These are phyloP conservation scores for Ceratobasidium sp. DNA, from an alignment of 1,284 basidiomycete genomes.

Conservation along the genomic window DNA sequence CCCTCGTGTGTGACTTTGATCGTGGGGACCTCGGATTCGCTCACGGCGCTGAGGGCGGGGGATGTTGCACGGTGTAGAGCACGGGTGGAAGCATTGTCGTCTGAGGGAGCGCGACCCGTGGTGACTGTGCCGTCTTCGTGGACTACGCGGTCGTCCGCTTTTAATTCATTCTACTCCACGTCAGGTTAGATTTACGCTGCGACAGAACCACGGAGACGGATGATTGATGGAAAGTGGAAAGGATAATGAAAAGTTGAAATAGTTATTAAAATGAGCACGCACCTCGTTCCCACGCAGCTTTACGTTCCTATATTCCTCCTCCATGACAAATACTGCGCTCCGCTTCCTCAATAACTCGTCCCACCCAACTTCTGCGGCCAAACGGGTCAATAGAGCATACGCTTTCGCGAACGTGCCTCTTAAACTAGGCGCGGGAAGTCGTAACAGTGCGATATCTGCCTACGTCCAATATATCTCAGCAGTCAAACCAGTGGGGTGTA, in stretches of 20 bases:
- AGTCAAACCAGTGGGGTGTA: conserved; percentile 7
- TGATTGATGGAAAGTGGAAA: neutral
- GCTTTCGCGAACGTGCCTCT: conserved; percentile 97
- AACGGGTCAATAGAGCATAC: conserved; percentile 88
- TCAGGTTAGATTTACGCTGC: conserved; percentile 52
- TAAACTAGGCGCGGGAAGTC: conserved; percentile 93
- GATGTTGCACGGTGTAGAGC: conserved; percentile 53
- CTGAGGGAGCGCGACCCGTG: conserved; percentile 53
- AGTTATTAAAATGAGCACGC: no score
- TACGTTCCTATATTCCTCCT: conserved; percentile 88
- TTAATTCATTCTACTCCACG: conserved; percentile 46
- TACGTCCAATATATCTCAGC: conserved; percentile 52
- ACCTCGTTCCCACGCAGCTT: conserved; percentile 55
- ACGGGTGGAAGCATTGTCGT: conserved; percentile 82
- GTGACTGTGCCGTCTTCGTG: conserved; percentile 69
- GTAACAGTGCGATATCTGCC: conserved; percentile 93
- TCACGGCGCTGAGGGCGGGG: conserved; percentile 28
- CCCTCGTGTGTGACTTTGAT: conserved; percentile 54
- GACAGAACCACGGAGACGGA: neutral
- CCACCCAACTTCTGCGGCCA: conserved; percentile 97
- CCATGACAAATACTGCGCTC: conserved; percentile 98
- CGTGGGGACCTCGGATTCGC: conserved; percentile 50
- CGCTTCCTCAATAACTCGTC: conserved; percentile 96
- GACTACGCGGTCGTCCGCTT: conserved; percentile 57
- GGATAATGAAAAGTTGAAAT: neutral